Base-by-base conservation (phyloP, 768 basidiomycete species). In the Dioszegia hungarica region DNA sequence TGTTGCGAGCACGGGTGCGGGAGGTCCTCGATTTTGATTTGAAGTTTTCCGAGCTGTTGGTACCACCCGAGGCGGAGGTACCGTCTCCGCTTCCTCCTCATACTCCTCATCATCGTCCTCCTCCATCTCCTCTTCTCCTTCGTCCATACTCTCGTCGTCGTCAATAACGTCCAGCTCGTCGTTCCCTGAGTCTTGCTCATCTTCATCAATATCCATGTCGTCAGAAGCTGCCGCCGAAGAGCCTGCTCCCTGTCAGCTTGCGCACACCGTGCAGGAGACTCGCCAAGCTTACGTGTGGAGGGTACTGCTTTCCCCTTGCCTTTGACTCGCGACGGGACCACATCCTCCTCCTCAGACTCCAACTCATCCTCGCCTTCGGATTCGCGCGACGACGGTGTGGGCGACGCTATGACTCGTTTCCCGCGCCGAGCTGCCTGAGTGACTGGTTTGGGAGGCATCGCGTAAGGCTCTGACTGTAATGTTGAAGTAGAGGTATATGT, bases 381-480 rank as follows among this genome's bases (percentile, higher is more conserved):
- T 27, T 49, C 60, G 45, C 45, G 25, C 9, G 36, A 28, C 40
- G 22, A n/a, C 28, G 64, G 45, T 0, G 62, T 57, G 27, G 59
- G 49, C 2, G 67, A 69, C 28, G 66, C 43, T 34, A 66, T 62
- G 34, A 69, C 40, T 25, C 61, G 53, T 41, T 62, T 64, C 12
- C 57, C 61, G 5, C 60, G 59, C 9, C 64, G 57, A 25, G 49
- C 40, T 6, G 61, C 39, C 14, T 45, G 31, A 0, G 64, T 31
- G n/a, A 60, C 31, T 9, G 49, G 48, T 25, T 28, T 40, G 10
- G 56, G 44, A 14, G 56, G 28, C 50, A 52, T 58, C 5, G n/a
- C n/a, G n/a, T n/a, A n/a, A n/a, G n/a, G n/a, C n/a, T n/a, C n/a
- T n/a, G n/a, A n/a, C n/a, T n/a, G n/a, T n/a, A n/a, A n/a, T 24